Conservation (phyloP, 2,329 filamentous ascomycete genomes). For the Mycocentrospora acerina region DNA sequence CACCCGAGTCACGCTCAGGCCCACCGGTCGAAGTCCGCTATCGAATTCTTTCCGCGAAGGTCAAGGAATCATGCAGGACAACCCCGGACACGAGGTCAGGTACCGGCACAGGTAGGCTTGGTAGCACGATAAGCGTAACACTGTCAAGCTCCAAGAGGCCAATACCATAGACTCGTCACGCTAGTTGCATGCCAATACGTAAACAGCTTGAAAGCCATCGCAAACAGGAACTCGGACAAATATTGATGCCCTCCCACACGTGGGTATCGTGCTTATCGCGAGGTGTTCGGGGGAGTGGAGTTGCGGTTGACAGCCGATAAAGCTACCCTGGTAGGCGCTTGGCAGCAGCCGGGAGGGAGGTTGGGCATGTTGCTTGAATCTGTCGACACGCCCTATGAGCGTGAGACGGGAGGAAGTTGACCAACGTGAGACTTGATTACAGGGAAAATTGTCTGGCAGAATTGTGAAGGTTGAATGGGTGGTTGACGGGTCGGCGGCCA, state of each 20-base stretch:
- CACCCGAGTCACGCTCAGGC: not conserved
- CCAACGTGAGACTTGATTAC: too few relatives aligned
- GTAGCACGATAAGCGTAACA: slow-evolving; percentile 11
- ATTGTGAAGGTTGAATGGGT: too few relatives aligned
- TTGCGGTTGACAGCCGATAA: slow-evolving; percentile 3
- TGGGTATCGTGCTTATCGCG: slow-evolving; percentile 8
- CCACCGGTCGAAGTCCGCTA: not conserved
- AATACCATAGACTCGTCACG: not conserved
- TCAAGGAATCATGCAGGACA: slow-evolving; percentile 1
- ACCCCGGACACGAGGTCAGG: slow-evolving; percentile 1
- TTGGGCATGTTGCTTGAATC: too few relatives aligned
- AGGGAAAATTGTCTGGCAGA: too few relatives aligned
- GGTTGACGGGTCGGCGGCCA: too few relatives aligned
- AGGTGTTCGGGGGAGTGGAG: slow-evolving; percentile 3
- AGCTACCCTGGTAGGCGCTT: slow-evolving; percentile 1
- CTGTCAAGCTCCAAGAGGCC: slow-evolving; percentile 4
- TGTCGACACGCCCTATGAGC: too few relatives aligned
- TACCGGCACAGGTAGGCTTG: not conserved
- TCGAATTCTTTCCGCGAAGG: too few relatives aligned
- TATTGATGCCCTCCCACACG: slow-evolving; percentile 4
- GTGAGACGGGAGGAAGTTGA: too few relatives aligned
- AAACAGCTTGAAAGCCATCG: slow-evolving; percentile 6
- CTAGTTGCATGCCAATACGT: slow-evolving; percentile 9
- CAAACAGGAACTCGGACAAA: slow-evolving; percentile 1
- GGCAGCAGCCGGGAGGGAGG: too few relatives aligned